phyloP scores from a whole-genome alignment of 1,284 basidiomycete species.

The Thelephora terrestris region DNA sequence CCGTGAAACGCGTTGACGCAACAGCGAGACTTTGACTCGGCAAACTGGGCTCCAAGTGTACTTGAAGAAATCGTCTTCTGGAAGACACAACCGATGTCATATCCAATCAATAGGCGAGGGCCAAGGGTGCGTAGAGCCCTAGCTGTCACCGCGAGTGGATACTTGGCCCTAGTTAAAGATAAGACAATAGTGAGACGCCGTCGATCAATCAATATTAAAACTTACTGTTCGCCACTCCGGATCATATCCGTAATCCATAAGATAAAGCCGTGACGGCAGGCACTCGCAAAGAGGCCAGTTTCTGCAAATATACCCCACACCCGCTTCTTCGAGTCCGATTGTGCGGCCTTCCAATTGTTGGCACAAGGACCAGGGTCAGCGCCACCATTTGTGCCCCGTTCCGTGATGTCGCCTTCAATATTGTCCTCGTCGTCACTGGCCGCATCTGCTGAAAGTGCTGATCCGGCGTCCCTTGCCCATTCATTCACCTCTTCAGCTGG shows the following conservation, averaged over 20 bases:
- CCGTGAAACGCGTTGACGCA: conserved; percentile 24
- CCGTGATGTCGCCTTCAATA: background rate
- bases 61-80: conserved; percentile 17
- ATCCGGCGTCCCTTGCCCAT: conserved; percentile 23
- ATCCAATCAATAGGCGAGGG: conserved; percentile 10
- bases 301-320: conserved; percentile 24
- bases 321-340: conserved; percentile 22
- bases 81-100: conserved; percentile 27
- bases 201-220: background rate
- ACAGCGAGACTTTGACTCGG: conserved; percentile 7
- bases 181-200: background rate
- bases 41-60: conserved; percentile 16
- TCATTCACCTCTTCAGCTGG: conserved; percentile 16
- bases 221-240: conserved; percentile 24
- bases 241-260: conserved; percentile 20
- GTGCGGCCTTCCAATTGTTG: conserved; percentile 24
- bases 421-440: conserved; percentile 3
- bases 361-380: conserved; percentile 13
- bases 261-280: conserved; percentile 21
- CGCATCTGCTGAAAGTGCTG: background rate
- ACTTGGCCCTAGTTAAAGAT: conserved; percentile 23
- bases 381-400: background rate
- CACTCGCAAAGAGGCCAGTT: conserved; percentile 22
- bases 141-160: conserved; percentile 20
- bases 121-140: conserved; percentile 16